Conservation (phyloP, 169 alveolate species). For the Cryptosporidium baileyi region DNA sequence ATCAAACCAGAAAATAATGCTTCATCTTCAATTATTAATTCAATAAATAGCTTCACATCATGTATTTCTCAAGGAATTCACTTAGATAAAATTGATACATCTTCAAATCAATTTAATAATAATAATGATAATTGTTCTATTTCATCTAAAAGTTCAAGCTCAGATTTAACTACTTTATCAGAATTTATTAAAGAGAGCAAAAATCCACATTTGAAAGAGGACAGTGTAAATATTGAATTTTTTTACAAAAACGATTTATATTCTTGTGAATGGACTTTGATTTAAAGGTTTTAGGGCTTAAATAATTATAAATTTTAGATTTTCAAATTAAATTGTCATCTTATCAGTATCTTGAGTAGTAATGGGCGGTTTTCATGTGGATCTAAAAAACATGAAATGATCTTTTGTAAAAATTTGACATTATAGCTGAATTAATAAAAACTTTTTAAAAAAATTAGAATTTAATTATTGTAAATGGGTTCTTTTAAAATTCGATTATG, state of each 20-base stretch:
- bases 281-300: background rate
- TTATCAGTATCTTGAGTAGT: background rate
- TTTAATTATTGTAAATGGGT: too few species aligned
- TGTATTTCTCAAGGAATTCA: conserved; percentile 46
- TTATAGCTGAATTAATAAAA: too few species aligned
- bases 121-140: background rate
- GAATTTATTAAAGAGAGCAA: conserved; percentile 1
- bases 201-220: background rate
- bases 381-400: conserved; percentile 48
- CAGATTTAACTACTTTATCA: conserved; percentile 28
- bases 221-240: conserved; percentile 17
- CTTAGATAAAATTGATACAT: conserved; percentile 29
- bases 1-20: conserved; percentile 2
- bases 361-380: conserved; percentile 62
- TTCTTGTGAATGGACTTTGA: conserved; percentile 12
- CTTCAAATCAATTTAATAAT: conserved; percentile 26
- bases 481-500: too few species aligned
- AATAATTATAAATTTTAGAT: background rate
- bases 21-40: conserved; percentile 17
- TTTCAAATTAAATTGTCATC: background rate
- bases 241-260: conserved; percentile 26
- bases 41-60: conserved; percentile 31
- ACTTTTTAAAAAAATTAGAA: too few species aligned
- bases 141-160: background rate
- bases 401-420: too few species aligned